A percentile compares a stretch with the other conserved stretches of the same genome.
Conservation (phyloP, 192 early-diverging fungal species). For the Radiomyces spectabilis region DNA sequence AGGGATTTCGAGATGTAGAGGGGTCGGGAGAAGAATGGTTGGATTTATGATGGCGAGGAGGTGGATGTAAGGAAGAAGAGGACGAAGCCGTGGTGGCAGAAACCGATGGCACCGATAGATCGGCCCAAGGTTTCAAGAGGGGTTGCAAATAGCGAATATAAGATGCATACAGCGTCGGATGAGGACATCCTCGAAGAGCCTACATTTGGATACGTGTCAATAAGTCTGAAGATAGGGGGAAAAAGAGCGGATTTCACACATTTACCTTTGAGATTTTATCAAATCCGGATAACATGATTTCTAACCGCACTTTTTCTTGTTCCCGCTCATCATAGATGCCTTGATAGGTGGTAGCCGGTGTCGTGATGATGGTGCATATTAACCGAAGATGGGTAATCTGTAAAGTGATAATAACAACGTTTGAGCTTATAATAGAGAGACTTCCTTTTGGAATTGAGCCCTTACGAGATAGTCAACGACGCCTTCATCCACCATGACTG, state of each 20-base stretch:
- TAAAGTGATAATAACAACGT: background rate
- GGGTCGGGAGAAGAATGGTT: no score
- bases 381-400: slow-evolving; percentile 29
- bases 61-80: no score
- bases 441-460: background rate
- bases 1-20: no score
- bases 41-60: no score
- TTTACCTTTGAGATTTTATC: slow-evolving; percentile 30
- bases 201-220: no score
- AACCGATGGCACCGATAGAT: background rate
- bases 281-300: slow-evolving; percentile 31
- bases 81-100: no score
- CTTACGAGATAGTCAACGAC: slow-evolving; percentile 28
- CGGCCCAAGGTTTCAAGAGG: background rate
- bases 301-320: slow-evolving; percentile 24
- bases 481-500: slow-evolving; percentile 28
- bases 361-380: slow-evolving; percentile 25
- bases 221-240: no score
- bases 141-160: background rate
- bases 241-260: background rate
- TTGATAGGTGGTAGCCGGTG: slow-evolving; percentile 20
- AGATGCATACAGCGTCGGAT: background rate
- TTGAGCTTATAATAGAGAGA: background rate
- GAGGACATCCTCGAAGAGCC: background rate
- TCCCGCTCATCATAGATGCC: slow-evolving; percentile 14